These are phyloP conservation scores for Venturiaceae sp. DNA, from an alignment of 2,329 filamentous ascomycete species.

Conservation along the genomic window DNA sequence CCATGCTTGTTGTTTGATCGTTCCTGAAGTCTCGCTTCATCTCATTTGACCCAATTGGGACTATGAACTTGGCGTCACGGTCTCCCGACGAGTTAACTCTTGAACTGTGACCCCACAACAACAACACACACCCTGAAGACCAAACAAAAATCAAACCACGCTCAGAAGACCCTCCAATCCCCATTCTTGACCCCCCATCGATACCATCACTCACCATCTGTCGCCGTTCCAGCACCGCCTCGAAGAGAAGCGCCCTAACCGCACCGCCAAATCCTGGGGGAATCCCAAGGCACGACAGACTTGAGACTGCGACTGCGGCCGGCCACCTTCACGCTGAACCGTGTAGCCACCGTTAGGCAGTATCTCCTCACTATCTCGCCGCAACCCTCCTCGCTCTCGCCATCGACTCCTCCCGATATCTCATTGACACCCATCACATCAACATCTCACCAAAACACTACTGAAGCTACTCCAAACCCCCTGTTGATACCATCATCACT, in stretches of 20 bases:
- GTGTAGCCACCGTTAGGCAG: too few species aligned
- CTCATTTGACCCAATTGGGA: not conserved
- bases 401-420: too few species aligned
- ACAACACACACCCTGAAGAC: not conserved
- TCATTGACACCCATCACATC: not conserved
- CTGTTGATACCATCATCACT: not conserved
- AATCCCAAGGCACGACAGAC: not conserved
- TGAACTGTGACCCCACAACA: too few species aligned
- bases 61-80: too few species aligned
- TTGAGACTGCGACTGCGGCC: too few species aligned
- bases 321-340: too few species aligned
- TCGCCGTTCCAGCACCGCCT: not conserved
- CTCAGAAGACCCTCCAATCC: not conserved
- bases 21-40: not conserved
- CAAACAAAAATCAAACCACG: not conserved
- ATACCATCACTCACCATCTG: not conserved
- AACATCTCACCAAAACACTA: not conserved
- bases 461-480: not conserved
- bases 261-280: not conserved
- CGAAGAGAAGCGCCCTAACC: not conserved
- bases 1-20: too few species aligned
- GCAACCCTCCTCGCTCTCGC: too few species aligned
- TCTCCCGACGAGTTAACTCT: too few species aligned
- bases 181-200: not conserved
- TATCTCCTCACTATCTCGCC: too few species aligned